phyloP scores from a whole-genome alignment of 106 monocot species.

The Dioscorea alata region DNA sequence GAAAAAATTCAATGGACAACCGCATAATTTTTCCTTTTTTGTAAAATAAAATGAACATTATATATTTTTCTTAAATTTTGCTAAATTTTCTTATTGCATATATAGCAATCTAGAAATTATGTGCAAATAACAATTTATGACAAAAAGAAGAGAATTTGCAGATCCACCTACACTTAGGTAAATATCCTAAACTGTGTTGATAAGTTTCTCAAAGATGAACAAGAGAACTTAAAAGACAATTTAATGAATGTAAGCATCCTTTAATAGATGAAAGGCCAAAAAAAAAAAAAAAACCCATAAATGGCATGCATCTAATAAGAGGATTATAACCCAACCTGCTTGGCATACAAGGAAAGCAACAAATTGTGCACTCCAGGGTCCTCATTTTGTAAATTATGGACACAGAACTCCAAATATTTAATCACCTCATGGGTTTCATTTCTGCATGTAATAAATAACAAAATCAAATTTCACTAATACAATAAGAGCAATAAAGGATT shows the following conservation, averaged over 20 bases:
- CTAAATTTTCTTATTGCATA: too few species aligned
- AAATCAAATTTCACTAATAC: too few species aligned
- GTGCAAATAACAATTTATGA: too few species aligned
- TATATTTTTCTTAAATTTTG: too few species aligned
- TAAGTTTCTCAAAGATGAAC: neutral
- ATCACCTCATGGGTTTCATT: conserved; percentile 99
- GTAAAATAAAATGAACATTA: too few species aligned
- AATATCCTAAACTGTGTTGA: too few species aligned
- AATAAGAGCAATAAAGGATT: too few species aligned
- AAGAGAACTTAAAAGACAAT: neutral
- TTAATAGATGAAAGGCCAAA: neutral
- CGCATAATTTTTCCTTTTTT: too few species aligned
- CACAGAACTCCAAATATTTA: conserved; percentile 95
- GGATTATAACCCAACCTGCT: conserved; percentile 51
- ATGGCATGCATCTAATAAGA: neutral
- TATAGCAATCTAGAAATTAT: too few species aligned
- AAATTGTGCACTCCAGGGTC: conserved; percentile 95
- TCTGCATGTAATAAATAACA: conserved; percentile 28
- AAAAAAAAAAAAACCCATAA: neutral
- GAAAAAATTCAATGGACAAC: too few species aligned
- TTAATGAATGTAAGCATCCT: neutral
- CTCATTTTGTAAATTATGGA: conserved; percentile 84
- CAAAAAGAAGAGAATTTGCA: too few species aligned
- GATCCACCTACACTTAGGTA: too few species aligned
- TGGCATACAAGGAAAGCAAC: conserved; percentile 91